Evolutionary conservation across 139 green algal genomes (phyloP), one percentile per base, ranked within the genome.

Genomic region (Coelastrella sp.): DNA sequence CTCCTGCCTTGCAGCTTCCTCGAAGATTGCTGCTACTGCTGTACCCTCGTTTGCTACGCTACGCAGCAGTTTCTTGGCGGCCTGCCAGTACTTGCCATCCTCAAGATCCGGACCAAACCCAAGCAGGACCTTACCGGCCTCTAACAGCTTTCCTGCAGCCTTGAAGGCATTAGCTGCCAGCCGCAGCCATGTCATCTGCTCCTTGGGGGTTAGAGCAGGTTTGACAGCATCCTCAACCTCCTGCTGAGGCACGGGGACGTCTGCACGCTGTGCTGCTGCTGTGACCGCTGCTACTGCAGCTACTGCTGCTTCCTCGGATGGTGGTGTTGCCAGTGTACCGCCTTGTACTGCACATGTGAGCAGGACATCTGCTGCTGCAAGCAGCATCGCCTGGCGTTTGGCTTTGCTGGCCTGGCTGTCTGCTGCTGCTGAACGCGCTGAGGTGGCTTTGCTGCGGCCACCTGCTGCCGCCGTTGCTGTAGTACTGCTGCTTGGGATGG

Each of bases 311-410:
- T 27, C 23, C 48, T 15, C 38, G 4, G 38, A 48, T 13, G 11
- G 21, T 17, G 2, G 19, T 4, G 9, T 30, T 59, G 75, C 32
- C 8, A 83, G 2, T 11, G 21, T 34, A 43, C 63, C 79, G 63
- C 79, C 79, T 17, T 37, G 45, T 43, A 85, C 79, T 27, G 80
- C 80, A 40, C 80, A 86, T 5, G 66, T 79, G 9, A 79, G 80
- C 80, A 86, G 67, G 2, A 72, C 64, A 34, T 85, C 79, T 23
- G 79, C 79, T 30, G 79, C 79, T 30, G 79, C 23, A 1, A 85
- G 63, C 30, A 78, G 43, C 9, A 78, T 50, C 4, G 13, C 59
- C 8, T 35, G 78, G 11, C 62, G 62, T 23, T 81, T 69, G 34
- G 45, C 34, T 51, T 78, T 78, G 68, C 34, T 57, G 21, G 25